Evolutionary conservation across 2,329 filamentous ascomycete genomes (phyloP), one percentile per base, ranked within the genome.

Genomic region (Huntiella omanensis): DNA sequence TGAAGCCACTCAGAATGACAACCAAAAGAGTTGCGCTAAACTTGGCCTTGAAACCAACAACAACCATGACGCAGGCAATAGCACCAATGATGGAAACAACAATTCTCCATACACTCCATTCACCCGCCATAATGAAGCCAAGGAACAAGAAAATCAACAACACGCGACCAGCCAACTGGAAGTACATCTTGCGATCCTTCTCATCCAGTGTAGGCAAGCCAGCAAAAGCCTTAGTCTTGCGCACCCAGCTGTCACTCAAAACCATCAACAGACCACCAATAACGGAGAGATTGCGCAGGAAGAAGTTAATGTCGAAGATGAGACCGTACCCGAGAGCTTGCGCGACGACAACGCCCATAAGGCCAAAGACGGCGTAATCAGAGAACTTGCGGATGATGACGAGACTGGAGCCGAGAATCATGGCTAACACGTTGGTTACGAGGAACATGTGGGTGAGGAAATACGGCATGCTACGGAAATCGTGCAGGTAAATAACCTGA

Each of bases 101-200:
- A 43, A 96, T 73, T 58, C 91, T 77, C 73, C 86, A 86, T 57
- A 95, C 64, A 58, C 77, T 83, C 91, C 91, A 98, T 57, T 87
- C 72, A 54, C 91, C 91, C 48, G 84, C 83, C 67, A 95, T 94
- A 56, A 98, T 82, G 59, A 98, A 98, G 50, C 91, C 91, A 54
- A 95, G 63, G 63, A 98, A 98, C 55, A 98, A 73, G 75, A 98
- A 95, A 66, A 98, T 96, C 56, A 98, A 71, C 53, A 98, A 72
- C 33, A 98, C 84, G 55, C 91, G 80, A 33, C 91, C 91, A 54
- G 91, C 91, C 52, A 98, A 80, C 75, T 96, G 91, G 67, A 98
- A 92, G 72, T 98, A 98, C 88, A 96, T 96, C 75, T 96, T 98
- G 66, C 87, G 83, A 64, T 98, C 91, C 77, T 96, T 96, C 71